A percentile compares a stretch with the other conserved stretches of the same genome.
Conservation (phyloP, 495 filamentous ascomycete species). For the Hypoxylon lienhwacheense region DNA sequence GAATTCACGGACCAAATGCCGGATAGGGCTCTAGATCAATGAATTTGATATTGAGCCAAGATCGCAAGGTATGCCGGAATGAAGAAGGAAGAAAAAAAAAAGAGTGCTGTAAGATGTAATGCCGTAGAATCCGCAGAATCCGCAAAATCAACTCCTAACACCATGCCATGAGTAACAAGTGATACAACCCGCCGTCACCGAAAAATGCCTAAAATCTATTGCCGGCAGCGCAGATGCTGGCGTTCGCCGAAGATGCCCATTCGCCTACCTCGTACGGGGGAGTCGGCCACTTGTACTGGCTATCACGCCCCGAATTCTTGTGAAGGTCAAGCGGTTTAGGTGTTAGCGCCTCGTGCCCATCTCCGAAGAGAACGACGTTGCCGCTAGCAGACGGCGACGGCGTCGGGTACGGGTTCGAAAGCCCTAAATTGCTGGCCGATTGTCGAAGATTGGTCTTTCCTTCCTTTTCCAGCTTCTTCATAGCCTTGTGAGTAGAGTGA, state of each 20-base stretch:
- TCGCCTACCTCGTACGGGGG: constrained; percentile 87
- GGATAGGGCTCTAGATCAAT: constrained; percentile 35
- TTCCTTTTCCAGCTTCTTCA: constrained; percentile 56
- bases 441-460: constrained; percentile 55
- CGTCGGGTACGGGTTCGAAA: constrained; percentile 86
- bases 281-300: constrained; percentile 84
- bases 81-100: no score
- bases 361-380: constrained; percentile 70
- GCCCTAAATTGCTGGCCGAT: constrained; percentile 58
- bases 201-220: constrained; percentile 51
- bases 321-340: constrained; percentile 60
- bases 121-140: constrained; percentile 33
- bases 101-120: constrained; percentile 30
- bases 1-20: constrained; percentile 34
- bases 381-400: constrained; percentile 87
- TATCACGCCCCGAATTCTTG: constrained; percentile 47
- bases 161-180: constrained; percentile 37
- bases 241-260: constrained; percentile 79
- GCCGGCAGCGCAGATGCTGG: constrained; percentile 72
- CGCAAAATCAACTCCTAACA: constrained; percentile 34
- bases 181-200: constrained; percentile 30
- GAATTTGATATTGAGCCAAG: constrained; percentile 38
- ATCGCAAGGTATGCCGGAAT: constrained; percentile 35
- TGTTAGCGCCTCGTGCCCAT: constrained; percentile 61
- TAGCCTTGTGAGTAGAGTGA: constrained; percentile 51